A percentile compares a stretch with the other conserved stretches of the same genome.
phyloP scores from a whole-genome alignment of 768 basidiomycete genomes.

The Roridomyces roridus region DNA sequence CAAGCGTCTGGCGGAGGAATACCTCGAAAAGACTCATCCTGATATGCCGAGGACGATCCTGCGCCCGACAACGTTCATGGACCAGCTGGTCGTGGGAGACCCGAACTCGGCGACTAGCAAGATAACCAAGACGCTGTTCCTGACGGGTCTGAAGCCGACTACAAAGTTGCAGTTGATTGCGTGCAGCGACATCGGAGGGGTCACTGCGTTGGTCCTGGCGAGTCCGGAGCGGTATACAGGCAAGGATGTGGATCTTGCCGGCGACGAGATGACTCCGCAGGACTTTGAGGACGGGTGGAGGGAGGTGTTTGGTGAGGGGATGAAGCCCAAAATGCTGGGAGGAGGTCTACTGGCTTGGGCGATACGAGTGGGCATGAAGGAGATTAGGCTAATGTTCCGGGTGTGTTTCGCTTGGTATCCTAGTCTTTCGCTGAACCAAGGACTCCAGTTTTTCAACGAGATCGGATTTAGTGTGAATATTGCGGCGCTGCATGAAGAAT shows the following conservation, averaged over 20 bases:
- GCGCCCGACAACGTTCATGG: slow-evolving; percentile 22
- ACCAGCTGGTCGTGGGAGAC: slow-evolving; percentile 7
- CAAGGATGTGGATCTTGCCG: slow-evolving; percentile 14
- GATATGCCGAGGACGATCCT: slow-evolving; percentile 14
- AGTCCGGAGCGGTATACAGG: slow-evolving; percentile 7
- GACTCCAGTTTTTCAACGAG: slow-evolving; percentile 18
- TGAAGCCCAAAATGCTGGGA: slow-evolving; percentile 9
- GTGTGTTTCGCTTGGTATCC: not conserved
- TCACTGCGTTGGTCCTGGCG: slow-evolving; percentile 4
- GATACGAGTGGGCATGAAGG: slow-evolving; percentile 2
- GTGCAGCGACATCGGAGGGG: slow-evolving; percentile 9
- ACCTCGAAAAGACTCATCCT: slow-evolving; percentile 4
- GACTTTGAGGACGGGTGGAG: slow-evolving; percentile 18
- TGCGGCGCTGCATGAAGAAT: slow-evolving; percentile 10
- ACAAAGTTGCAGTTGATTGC: slow-evolving; percentile 14
- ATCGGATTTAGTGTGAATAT: slow-evolving; percentile 18
- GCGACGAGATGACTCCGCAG: slow-evolving; percentile 7
- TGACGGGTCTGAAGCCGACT: slow-evolving; percentile 9
- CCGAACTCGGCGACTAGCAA: not conserved
- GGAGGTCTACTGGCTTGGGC: slow-evolving; percentile 2
- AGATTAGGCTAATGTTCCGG: slow-evolving; percentile 20
- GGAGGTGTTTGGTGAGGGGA: slow-evolving; percentile 17
- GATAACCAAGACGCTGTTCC: slow-evolving; percentile 5
- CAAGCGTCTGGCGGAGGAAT: slow-evolving; percentile 13
- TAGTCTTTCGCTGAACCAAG: not conserved